These are phyloP conservation scores for Edaphochlamys debaryana DNA, from an alignment of 139 green algal genomes.

Conservation along the genomic window DNA sequence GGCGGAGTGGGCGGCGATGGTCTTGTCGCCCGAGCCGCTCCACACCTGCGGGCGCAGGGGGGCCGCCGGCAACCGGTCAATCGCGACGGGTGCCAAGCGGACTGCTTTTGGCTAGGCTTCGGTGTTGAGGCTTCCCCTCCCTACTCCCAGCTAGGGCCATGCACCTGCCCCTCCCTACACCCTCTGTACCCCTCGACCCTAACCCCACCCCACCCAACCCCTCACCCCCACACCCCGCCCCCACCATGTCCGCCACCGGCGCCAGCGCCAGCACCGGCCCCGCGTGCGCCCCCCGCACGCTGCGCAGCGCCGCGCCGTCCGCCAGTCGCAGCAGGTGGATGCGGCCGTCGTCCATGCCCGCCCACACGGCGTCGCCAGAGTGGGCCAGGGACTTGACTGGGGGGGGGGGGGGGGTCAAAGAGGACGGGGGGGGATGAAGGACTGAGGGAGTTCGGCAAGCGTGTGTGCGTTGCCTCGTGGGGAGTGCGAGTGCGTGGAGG, in stretches of 20 bases:
- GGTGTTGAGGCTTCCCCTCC: no score
- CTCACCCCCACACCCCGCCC: no score
- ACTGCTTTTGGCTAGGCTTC: no score
- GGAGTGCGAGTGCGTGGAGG: no score
- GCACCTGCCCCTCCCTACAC: no score
- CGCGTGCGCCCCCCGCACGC: slow-evolving; percentile 42
- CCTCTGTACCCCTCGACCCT: no score
- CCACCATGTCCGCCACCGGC: slow-evolving; percentile 52
- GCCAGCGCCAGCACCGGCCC: slow-evolving; percentile 57
- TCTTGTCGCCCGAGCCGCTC: slow-evolving; percentile 63
- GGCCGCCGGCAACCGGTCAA: background rate
- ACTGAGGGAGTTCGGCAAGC: no score
- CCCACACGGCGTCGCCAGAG: slow-evolving; percentile 49
- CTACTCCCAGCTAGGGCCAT: no score
- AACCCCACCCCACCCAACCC: no score
- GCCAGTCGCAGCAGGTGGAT: slow-evolving; percentile 36
- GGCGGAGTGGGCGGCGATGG: slow-evolving; percentile 52
- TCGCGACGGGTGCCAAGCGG: no score
- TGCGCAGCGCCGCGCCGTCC: slow-evolving; percentile 15
- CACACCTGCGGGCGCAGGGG: slow-evolving; percentile 41
- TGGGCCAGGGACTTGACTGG: slow-evolving; percentile 47
- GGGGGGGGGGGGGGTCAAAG: background rate
- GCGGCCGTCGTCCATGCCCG: slow-evolving; percentile 58
- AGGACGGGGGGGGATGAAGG: background rate
- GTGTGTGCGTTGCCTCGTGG: no score